Percentiles rank a stretch among this genome's conserved stretches.
Conservation (phyloP, 2,329 filamentous ascomycete genomes). For the Chrysoporthe puriensis region DNA sequence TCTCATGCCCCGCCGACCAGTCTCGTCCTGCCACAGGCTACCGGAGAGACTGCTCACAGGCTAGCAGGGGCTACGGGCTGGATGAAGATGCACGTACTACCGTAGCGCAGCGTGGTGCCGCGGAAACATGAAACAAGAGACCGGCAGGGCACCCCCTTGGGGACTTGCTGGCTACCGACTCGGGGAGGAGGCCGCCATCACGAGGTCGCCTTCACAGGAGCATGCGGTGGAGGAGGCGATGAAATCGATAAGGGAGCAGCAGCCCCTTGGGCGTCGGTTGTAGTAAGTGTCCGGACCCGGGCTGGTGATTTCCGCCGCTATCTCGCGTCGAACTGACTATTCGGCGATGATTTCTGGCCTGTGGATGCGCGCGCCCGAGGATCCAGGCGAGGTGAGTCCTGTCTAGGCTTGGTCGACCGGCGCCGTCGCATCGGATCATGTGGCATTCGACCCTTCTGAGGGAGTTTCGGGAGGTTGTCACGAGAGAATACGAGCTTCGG, state of each 20-base stretch:
- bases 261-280: not conserved
- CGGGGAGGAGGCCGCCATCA: not conserved
- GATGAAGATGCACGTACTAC: not conserved
- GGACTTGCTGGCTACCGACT: not conserved
- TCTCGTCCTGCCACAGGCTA: not conserved
- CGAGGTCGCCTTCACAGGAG: no score
- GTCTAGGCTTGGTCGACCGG: not conserved
- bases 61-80: not conserved
- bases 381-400: not conserved
- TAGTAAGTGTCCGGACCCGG: not conserved
- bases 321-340: slow-evolving; percentile 2
- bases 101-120: not conserved
- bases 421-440: not conserved
- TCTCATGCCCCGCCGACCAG: not conserved
- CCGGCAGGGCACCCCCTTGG: not conserved
- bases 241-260: no score
- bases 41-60: not conserved
- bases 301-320: slow-evolving; percentile 6
- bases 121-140: slow-evolving; percentile 6
- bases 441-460: not conserved
- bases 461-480: not conserved
- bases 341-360: not conserved
- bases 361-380: not conserved
- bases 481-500: slow-evolving; percentile 2
- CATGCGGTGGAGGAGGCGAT: no score